A percentile compares a stretch with the other conserved stretches of the same genome.
Conservation (phyloP, 768 basidiomycete genomes). For the Leccinellum albellum region DNA sequence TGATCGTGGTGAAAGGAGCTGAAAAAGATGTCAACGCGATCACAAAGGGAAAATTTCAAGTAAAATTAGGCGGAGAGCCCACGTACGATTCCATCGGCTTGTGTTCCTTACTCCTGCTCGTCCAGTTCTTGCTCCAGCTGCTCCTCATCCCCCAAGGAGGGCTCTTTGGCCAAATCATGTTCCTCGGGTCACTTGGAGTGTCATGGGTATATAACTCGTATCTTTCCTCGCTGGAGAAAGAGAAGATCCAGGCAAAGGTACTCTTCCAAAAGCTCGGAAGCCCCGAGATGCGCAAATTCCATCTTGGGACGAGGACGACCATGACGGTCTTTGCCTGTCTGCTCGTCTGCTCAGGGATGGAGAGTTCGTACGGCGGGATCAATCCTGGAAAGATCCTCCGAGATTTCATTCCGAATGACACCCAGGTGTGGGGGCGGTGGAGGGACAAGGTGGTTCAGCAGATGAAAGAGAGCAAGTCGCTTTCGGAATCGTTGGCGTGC, state of each 20-base stretch:
- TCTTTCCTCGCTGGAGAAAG: slow-evolving; percentile 36
- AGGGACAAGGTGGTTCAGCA: slow-evolving; percentile 20
- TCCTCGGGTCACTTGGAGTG: slow-evolving; percentile 27
- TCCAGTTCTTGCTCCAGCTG: slow-evolving; percentile 33
- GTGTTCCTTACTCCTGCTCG: slow-evolving; percentile 29
- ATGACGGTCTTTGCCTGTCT: slow-evolving; percentile 25
- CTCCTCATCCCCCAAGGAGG: slow-evolving; percentile 33
- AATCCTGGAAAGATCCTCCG: slow-evolving; percentile 16
- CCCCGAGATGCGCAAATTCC: slow-evolving; percentile 18
- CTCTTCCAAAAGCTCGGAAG: slow-evolving; percentile 14
- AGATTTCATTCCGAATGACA: slow-evolving; percentile 23
- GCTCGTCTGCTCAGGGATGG: slow-evolving; percentile 22
- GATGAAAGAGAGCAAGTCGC: slow-evolving; percentile 7
- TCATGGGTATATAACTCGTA: slow-evolving; percentile 37
- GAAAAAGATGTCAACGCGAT: slow-evolving; percentile 31
- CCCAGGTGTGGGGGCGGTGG: slow-evolving; percentile 24
- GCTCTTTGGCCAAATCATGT: slow-evolving; percentile 36
- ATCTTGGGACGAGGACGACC: slow-evolving; percentile 21
- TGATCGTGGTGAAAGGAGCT: slow-evolving; percentile 30
- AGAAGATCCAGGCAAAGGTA: slow-evolving; percentile 24
- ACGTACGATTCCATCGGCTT: slow-evolving; percentile 23
- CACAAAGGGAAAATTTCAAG: slow-evolving; percentile 29
- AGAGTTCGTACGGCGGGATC: slow-evolving; percentile 11
- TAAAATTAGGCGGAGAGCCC: slow-evolving; percentile 15
- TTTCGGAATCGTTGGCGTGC: background rate